Evolutionary conservation across 306 rosid genomes (phyloP).

Genomic region (Astragalus glycyphyllos): DNA sequence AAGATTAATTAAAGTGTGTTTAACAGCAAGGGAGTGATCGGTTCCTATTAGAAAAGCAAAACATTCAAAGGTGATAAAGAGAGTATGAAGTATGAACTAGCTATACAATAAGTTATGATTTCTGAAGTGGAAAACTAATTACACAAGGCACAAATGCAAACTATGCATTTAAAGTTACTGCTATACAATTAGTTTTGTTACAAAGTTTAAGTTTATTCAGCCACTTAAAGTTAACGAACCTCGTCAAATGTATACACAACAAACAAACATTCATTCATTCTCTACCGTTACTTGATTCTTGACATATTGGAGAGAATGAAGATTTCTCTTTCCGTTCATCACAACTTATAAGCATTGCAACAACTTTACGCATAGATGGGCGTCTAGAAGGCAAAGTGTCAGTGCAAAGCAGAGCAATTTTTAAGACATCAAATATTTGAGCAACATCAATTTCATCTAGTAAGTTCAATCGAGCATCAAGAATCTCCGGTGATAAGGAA

Average conservation of each 20-base stretch:
- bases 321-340: slow-evolving; percentile 44
- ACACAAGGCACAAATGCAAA: background rate
- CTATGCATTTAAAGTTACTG: slow-evolving; percentile 2
- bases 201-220: slow-evolving; percentile 28
- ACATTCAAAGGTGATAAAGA: too few relatives aligned
- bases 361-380: slow-evolving; percentile 71
- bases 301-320: slow-evolving; percentile 41
- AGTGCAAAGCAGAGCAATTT: slow-evolving; percentile 71
- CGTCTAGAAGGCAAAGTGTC: slow-evolving; percentile 54
- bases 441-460: slow-evolving; percentile 50
- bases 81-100: too few relatives aligned
- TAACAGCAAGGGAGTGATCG: too few relatives aligned
- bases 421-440: slow-evolving; percentile 64
- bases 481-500: slow-evolving; percentile 59
- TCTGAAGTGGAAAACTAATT: too few relatives aligned
- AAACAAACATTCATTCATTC: background rate
- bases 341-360: slow-evolving; percentile 68
- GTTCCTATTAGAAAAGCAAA: too few relatives aligned
- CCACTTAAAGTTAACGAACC: background rate
- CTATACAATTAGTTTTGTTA: slow-evolving; percentile 17
- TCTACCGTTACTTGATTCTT: slow-evolving; percentile 11
- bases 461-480: slow-evolving; percentile 67
- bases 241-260: background rate
- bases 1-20: too few relatives aligned
- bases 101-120: too few relatives aligned